Base-by-base conservation (phyloP, 352 stramenopile genomes). In the Thalassiosira mediterranea region DNA sequence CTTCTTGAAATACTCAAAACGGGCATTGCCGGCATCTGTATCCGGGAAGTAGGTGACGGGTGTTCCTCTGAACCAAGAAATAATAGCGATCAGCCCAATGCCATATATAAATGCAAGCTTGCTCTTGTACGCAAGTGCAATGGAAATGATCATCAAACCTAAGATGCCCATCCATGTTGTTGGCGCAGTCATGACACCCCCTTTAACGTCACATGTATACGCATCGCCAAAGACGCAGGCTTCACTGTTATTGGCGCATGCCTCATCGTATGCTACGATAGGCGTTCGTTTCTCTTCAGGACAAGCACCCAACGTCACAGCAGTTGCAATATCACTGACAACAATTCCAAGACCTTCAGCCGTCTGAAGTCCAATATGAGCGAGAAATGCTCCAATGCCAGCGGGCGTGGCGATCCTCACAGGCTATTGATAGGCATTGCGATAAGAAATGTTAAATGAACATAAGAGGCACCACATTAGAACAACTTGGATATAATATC, bases 161-260 rank as follows among this genome's bases (percentile, higher is more conserved):
- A 86, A n/a, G 17, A 91, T 70, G 23, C 82, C 86, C 25, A 93
- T 17, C 88, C 85, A 92, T 15, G 72, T 81, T 13, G 66, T 84
- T 17, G 37, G 61, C 37, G 46, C 66, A 7, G 52, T 79, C 86
- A 91, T 86, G 29, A 64, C 57, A 47, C 76, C 72, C 38, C 76
- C 82, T 0, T 72, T 13, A 19, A 75, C 65, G 66, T 90, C 82
- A 57, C 82, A 91, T n/a, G 81, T 88, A 60, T 87, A 89, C 17
- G 66, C 48, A 44, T 88, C 81, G 28, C 61, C 74, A 13, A 26
- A 5, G 31, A 5, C 2, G 4, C 13, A 57, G 56, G 79, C 88
- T 42, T 72, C 71, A 19, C 53, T 37, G 23, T 15, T 2, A 13
- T 57, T 46, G n/a, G 28, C 11, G 46, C 83, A 90, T 13, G 44